Percentiles rank a stretch among this genome's conserved stretches.
Evolutionary conservation across 2,329 filamentous ascomycete species (phyloP).

Genomic region (Hypoxylon sp.): DNA sequence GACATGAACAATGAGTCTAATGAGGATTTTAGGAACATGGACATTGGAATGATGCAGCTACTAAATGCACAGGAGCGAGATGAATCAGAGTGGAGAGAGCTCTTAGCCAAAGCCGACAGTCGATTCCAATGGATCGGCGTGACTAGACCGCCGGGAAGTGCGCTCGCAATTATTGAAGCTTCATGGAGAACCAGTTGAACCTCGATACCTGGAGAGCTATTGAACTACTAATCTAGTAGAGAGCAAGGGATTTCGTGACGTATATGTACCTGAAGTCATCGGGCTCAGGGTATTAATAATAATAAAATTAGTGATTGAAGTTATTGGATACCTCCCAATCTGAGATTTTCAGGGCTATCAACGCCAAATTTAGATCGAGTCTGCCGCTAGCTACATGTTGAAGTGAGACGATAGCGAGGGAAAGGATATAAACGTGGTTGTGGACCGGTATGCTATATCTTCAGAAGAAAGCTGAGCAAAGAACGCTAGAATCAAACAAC

Average conservation of each 20-base stretch:
- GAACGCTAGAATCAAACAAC: slow-evolving; percentile 2
- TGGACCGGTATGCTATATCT: slow-evolving; percentile 3
- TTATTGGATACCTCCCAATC: neutral
- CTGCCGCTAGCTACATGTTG: neutral
- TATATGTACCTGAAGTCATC: no score
- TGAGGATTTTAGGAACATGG: slow-evolving; percentile 6
- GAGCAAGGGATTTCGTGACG: no score
- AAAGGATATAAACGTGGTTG: slow-evolving; percentile 4
- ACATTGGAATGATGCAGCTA: slow-evolving; percentile 19
- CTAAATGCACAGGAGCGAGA: slow-evolving; percentile 16
- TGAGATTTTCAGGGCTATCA: no score
- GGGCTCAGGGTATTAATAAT: neutral
- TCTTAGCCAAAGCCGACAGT: slow-evolving; percentile 10
- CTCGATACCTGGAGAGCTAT: neutral
- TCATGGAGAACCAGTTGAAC: neutral
- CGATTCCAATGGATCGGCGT: slow-evolving; percentile 15
- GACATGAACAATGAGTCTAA: neutral
- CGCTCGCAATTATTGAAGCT: slow-evolving; percentile 16
- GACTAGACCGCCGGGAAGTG: slow-evolving; percentile 15
- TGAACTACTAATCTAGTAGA: neutral
- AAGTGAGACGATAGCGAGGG: neutral
- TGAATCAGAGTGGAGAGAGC: slow-evolving; percentile 9
- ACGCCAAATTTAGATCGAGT: neutral
- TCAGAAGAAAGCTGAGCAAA: neutral
- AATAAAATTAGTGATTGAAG: no score